A percentile compares a stretch with the other conserved stretches of the same genome.
Conservation (phyloP, 768 basidiomycete genomes). For the Phlegmacium glaucopus region DNA sequence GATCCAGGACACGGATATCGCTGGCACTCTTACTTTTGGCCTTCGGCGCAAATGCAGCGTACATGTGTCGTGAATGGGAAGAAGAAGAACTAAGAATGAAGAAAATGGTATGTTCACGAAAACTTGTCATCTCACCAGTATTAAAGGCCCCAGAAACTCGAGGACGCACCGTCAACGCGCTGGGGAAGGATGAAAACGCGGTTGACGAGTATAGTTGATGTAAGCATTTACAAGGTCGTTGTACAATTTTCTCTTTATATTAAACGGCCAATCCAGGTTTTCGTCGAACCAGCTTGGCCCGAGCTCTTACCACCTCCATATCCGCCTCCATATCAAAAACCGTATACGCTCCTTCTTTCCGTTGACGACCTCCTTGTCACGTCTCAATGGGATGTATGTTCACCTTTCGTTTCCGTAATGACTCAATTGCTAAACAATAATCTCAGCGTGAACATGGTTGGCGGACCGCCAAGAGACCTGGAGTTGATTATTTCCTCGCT, state of each 20-base stretch:
- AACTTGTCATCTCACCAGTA: neutral
- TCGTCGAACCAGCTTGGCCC: slow-evolving; percentile 91
- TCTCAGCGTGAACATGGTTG: slow-evolving; percentile 86
- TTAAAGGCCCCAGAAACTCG: slow-evolving; percentile 40
- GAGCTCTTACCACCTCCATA: slow-evolving; percentile 88
- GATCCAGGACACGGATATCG: slow-evolving; percentile 51
- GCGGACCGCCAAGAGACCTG: slow-evolving; percentile 96
- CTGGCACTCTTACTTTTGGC: slow-evolving; percentile 54
- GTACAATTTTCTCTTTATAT: neutral
- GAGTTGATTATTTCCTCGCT: slow-evolving; percentile 96
- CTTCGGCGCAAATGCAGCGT: slow-evolving; percentile 52
- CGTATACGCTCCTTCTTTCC: slow-evolving; percentile 88
- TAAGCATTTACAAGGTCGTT: slow-evolving; percentile 31
- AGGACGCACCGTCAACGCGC: slow-evolving; percentile 57
- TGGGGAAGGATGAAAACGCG: slow-evolving; percentile 64
- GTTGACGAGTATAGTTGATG: slow-evolving; percentile 65
- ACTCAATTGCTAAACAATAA: neutral
- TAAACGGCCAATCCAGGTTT: slow-evolving; percentile 49
- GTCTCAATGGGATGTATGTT: slow-evolving; percentile 93
- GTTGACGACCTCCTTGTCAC: slow-evolving; percentile 90
- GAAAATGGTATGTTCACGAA: slow-evolving; percentile 49
- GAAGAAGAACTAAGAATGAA: slow-evolving; percentile 62
- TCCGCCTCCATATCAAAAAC: slow-evolving; percentile 79
- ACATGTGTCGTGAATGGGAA: slow-evolving; percentile 79
- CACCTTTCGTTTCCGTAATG: neutral